Evolutionary conservation across 2,329 filamentous ascomycete species (phyloP).

Genomic region (Paecilomyces fulvus): DNA sequence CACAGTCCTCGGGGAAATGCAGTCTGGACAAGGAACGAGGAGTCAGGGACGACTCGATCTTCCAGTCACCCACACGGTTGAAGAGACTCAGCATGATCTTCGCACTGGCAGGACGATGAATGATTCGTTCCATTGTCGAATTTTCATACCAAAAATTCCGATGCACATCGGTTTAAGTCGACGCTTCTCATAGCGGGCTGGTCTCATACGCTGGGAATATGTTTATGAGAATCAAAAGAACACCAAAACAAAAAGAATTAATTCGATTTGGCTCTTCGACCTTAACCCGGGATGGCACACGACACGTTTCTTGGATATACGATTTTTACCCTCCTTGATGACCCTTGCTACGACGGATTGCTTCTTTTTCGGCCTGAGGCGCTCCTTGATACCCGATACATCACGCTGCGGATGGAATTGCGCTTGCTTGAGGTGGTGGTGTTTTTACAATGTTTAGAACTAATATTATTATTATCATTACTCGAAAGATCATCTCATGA

Average conservation of each 20-base stretch:
- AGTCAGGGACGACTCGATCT: background rate
- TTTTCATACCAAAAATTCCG: background rate
- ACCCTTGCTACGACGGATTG: background rate
- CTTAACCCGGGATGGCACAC: background rate
- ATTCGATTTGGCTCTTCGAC: background rate
- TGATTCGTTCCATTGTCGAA: background rate
- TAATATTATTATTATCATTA: background rate
- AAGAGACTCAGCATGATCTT: slow-evolving; percentile 1
- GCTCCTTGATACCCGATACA: background rate
- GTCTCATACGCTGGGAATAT: background rate
- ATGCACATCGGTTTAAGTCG: background rate
- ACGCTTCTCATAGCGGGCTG: background rate
- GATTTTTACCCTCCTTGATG: background rate
- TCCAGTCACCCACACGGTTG: background rate
- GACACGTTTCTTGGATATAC: background rate
- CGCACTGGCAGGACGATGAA: background rate
- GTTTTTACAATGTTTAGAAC: background rate
- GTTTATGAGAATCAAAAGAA: background rate
- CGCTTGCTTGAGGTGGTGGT: background rate
- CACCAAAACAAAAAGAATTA: background rate
- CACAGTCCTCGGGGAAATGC: slow-evolving; percentile 26
- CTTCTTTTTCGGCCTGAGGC: slow-evolving; percentile 1
- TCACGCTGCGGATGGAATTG: background rate
- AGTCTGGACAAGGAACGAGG: slow-evolving; percentile 18
- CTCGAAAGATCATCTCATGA: background rate